A percentile compares a stretch with the other conserved stretches of the same genome.
These are phyloP conservation scores for Blastobotrys indianensis DNA, from an alignment of 1,139 yeast species.

Conservation along the genomic window DNA sequence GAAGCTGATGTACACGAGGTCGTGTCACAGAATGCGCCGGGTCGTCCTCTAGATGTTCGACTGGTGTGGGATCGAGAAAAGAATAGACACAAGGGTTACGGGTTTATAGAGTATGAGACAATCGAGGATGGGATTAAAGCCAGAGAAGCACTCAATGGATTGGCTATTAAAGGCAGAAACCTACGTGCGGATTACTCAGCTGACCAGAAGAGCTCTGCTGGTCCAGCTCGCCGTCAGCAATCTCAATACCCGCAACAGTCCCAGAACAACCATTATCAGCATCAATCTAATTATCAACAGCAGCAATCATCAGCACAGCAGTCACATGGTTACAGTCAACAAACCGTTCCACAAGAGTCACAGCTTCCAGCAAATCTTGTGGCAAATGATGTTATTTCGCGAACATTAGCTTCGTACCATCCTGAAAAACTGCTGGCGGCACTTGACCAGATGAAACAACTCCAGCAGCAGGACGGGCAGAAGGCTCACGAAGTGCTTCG, in stretches of 20 bases:
- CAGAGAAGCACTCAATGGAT: conserved; percentile 75
- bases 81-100: conserved; percentile 86
- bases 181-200: conserved; percentile 61
- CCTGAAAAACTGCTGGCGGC: conserved; percentile 50
- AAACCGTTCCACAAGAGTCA: conserved; percentile 4
- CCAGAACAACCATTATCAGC: conserved; percentile 51
- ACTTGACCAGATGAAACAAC: conserved; percentile 55
- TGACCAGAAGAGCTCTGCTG: conserved; percentile 38
- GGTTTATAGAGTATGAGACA: conserved; percentile 70
- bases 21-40: conserved; percentile 75
- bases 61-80: conserved; percentile 80
- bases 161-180: conserved; percentile 61
- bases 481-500: conserved; percentile 59
- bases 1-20: conserved; percentile 82
- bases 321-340: neutral
- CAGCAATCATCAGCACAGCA: conserved; percentile 9
- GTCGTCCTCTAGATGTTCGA: conserved; percentile 49
- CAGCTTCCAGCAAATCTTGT: conserved; percentile 41
- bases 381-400: conserved; percentile 59
- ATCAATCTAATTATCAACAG: conserved; percentile 26
- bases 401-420: conserved; percentile 52
- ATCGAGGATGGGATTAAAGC: conserved; percentile 82
- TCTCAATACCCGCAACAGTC: conserved; percentile 46
- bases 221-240: conserved; percentile 36
- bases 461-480: conserved; percentile 58